phyloP scores from a whole-genome alignment of 345 rosid genomes.

The Sisymbrium altissimum region DNA sequence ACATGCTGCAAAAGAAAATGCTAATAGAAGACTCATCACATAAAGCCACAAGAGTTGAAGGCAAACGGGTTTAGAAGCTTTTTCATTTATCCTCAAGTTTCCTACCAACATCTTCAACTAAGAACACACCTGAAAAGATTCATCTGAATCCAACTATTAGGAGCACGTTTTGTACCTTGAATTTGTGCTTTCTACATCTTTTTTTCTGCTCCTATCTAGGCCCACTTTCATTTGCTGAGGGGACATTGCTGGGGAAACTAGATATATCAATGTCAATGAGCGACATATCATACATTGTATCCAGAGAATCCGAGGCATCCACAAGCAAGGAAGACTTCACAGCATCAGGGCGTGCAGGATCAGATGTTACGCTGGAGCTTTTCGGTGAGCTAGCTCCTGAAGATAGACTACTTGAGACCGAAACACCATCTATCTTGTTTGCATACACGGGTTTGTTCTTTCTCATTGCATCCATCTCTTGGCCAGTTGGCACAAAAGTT shows the following conservation, averaged over 20 bases:
- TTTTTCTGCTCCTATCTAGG: conserved; percentile 41
- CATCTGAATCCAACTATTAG: conserved; percentile 20
- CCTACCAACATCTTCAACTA: conserved; percentile 23
- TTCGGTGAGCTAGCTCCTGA: conserved; percentile 62
- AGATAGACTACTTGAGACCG: conserved; percentile 62
- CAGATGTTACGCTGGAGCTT: conserved; percentile 35
- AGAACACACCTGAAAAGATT: conserved; percentile 24
- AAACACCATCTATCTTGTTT: conserved; percentile 79
- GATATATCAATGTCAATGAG: conserved; percentile 88
- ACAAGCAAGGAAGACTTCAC: conserved; percentile 68
- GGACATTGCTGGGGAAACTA: conserved; percentile 67
- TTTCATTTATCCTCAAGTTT: conserved; percentile 18
- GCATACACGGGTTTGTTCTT: conserved; percentile 64
- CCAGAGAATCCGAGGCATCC: conserved; percentile 52
- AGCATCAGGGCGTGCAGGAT: conserved; percentile 42
- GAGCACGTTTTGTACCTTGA: conserved; percentile 18
- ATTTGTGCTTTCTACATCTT: conserved; percentile 27
- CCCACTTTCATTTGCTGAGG: conserved; percentile 63
- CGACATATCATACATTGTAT: conserved; percentile 72
- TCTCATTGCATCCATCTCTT: conserved; percentile 93
- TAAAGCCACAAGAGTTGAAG: background rate
- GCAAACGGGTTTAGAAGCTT: conserved; percentile 16
- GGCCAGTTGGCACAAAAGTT: conserved; percentile 98
- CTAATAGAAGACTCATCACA: conserved; percentile 9
- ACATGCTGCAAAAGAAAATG: conserved; percentile 12